phyloP scores from a whole-genome alignment of 306 rosid genomes.

The Vigna nakashimae region DNA sequence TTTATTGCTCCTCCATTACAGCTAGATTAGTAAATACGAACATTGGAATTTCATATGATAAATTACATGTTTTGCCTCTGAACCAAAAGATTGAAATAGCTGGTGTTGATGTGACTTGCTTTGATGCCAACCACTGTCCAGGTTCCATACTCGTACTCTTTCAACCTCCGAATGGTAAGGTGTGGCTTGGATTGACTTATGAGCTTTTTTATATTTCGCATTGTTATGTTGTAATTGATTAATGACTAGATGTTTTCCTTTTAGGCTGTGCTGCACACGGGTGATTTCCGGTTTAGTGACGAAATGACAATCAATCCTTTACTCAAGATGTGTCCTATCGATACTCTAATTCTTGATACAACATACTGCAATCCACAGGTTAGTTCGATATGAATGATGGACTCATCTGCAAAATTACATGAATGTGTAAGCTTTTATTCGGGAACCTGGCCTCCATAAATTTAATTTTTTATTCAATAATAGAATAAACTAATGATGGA shows the following conservation, averaged over 20 bases:
- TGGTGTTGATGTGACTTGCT: slow-evolving; percentile 81
- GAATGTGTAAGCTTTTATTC: slow-evolving; percentile 9
- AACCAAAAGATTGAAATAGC: slow-evolving; percentile 72
- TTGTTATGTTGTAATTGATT: slow-evolving; percentile 31
- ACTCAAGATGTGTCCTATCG: slow-evolving; percentile 58
- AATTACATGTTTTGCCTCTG: slow-evolving; percentile 75
- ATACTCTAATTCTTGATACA: slow-evolving; percentile 87
- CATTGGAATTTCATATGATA: slow-evolving; percentile 89
- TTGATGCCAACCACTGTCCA: slow-evolving; percentile 98
- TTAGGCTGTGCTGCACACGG: slow-evolving; percentile 89
- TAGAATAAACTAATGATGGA: not conserved
- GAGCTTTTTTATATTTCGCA: slow-evolving; percentile 22
- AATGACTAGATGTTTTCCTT: slow-evolving; percentile 34
- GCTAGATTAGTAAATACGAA: slow-evolving; percentile 90
- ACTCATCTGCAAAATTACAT: slow-evolving; percentile 29
- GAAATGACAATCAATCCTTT: slow-evolving; percentile 61
- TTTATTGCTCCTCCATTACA: slow-evolving; percentile 84
- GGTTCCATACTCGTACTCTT: slow-evolving; percentile 89
- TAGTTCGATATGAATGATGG: slow-evolving; percentile 44
- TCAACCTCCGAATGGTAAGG: slow-evolving; percentile 94
- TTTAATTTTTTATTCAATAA: not conserved
- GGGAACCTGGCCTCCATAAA: slow-evolving; percentile 7
- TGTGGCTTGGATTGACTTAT: slow-evolving; percentile 57
- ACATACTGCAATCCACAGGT: slow-evolving; percentile 95
- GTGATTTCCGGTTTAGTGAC: slow-evolving; percentile 88